Evolutionary conservation across 805 yeast genomes (phyloP), one percentile per base, ranked within the genome.

Genomic region (Saccharomycopsis malanga): DNA sequence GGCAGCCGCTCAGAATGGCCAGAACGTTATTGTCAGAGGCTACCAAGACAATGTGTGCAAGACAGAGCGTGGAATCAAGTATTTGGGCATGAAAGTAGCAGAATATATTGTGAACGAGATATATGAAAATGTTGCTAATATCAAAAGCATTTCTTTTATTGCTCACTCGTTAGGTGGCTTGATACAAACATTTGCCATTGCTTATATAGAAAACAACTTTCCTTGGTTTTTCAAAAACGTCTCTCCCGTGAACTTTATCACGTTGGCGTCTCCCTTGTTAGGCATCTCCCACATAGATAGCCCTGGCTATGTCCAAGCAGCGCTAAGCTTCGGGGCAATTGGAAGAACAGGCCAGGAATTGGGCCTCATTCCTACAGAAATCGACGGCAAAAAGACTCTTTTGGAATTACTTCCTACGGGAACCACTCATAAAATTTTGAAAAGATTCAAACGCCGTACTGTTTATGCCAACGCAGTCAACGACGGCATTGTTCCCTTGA

Each of bases 81-180:
- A 78, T 58, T 61, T 84, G 50, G 95, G 95, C 1, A 74, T 79
- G 50, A 68, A 83, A 37, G 68, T 83, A 21, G 93, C 86, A 0
- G 87, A 83, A 54, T 81, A 69, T 57, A 68, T 84, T 24, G 67
- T 81, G 0, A 58, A 66, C 27, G 80, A 75, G 20, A 62, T 75
- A 18, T 65, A 71, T 17, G 57, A 71, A 1, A 70, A 72, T 29
- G 65, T 69, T 45, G 73, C 70, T 3, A 56, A 65, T 1, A 70
- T 80, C 0, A 48, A 50, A 1, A 77, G 74, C 52, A 76, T 85
- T 5, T 84, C 94, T 1, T 84, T 85, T 56, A 67, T 85, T 38
- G 88, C 85, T 0, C 95, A 85, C 61, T 84, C 93, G 0, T 61
- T 85, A 23, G 95, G 95, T 39, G 95, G 95, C 0, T 62, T 81